These are phyloP conservation scores for Agaricus blazei DNA, from an alignment of 768 basidiomycete species.

Conservation along the genomic window DNA sequence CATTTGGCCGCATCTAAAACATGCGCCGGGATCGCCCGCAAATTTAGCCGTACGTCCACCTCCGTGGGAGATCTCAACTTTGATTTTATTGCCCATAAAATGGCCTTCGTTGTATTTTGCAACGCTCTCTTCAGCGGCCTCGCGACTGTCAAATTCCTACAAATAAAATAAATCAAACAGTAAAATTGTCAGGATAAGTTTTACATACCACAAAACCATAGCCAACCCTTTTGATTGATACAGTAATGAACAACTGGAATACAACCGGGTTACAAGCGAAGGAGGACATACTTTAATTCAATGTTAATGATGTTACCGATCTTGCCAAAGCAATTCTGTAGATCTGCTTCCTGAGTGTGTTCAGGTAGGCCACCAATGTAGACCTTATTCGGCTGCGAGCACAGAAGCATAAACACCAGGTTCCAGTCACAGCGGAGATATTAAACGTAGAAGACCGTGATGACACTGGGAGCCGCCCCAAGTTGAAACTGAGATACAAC, in stretches of 20 bases:
- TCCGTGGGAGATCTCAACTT: slow-evolving; percentile 81
- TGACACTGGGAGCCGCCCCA: slow-evolving; percentile 5
- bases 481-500: slow-evolving; percentile 11
- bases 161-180: background rate
- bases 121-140: slow-evolving; percentile 83
- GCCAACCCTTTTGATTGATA: slow-evolving; percentile 50
- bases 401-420: slow-evolving; percentile 60
- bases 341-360: slow-evolving; percentile 79
- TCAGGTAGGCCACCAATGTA: slow-evolving; percentile 89
- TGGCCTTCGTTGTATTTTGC: slow-evolving; percentile 84
- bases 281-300: slow-evolving; percentile 69
- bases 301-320: slow-evolving; percentile 71
- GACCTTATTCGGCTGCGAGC: slow-evolving; percentile 87
- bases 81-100: slow-evolving; percentile 92
- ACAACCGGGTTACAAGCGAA: slow-evolving; percentile 8
- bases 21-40: slow-evolving; percentile 81
- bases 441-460: slow-evolving; percentile 34
- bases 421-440: slow-evolving; percentile 36
- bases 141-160: slow-evolving; percentile 79
- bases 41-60: slow-evolving; percentile 79
- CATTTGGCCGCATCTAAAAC: slow-evolving; percentile 80
- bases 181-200: background rate
- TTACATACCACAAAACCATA: slow-evolving; percentile 85
- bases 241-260: slow-evolving; percentile 6
- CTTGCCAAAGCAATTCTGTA: slow-evolving; percentile 83